A percentile compares a stretch with the other conserved stretches of the same genome.
These are phyloP conservation scores for Ceratocystis lukuohia DNA, from an alignment of 2,329 filamentous ascomycete genomes.

Conservation along the genomic window DNA sequence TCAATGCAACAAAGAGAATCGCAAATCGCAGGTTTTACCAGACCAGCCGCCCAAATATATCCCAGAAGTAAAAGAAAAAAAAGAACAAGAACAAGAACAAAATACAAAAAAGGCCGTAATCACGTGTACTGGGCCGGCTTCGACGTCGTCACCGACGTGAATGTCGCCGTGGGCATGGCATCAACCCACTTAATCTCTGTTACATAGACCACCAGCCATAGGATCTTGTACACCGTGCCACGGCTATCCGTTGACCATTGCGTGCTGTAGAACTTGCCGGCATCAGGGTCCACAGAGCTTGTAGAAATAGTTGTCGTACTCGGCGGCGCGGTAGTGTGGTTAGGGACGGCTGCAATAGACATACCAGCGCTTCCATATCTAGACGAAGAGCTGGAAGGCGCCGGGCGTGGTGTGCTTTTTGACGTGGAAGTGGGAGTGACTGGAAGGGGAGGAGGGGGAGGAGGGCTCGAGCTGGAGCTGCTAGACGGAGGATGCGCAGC, in stretches of 20 bases:
- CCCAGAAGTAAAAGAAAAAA: neutral
- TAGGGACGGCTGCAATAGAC: neutral
- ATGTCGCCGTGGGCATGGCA: slow-evolving; percentile 17
- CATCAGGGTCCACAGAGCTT: slow-evolving; percentile 27
- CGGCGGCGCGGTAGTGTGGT: slow-evolving; percentile 6
- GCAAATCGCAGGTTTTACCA: neutral
- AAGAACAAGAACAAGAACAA: neutral
- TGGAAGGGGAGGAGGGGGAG: slow-evolving; percentile 12
- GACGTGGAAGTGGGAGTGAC: neutral
- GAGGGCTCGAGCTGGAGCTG: neutral
- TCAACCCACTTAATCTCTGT: slow-evolving; percentile 37
- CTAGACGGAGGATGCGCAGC: neutral
- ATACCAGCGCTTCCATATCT: neutral
- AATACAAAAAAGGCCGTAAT: neutral
- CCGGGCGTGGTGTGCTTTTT: neutral
- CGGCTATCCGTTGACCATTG: slow-evolving; percentile 37
- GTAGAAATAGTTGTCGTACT: slow-evolving; percentile 19
- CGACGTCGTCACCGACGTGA: neutral
- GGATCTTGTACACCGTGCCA: slow-evolving; percentile 40
- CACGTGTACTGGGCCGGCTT: neutral
- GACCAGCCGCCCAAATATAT: slow-evolving; percentile 4
- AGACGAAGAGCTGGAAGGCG: slow-evolving; percentile 9
- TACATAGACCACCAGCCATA: slow-evolving; percentile 43
- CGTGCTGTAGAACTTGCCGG: slow-evolving; percentile 33
- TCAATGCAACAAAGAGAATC: neutral